Evolutionary conservation across 345 rosid species (phyloP).

Genomic region (Sapria himalayana): DNA sequence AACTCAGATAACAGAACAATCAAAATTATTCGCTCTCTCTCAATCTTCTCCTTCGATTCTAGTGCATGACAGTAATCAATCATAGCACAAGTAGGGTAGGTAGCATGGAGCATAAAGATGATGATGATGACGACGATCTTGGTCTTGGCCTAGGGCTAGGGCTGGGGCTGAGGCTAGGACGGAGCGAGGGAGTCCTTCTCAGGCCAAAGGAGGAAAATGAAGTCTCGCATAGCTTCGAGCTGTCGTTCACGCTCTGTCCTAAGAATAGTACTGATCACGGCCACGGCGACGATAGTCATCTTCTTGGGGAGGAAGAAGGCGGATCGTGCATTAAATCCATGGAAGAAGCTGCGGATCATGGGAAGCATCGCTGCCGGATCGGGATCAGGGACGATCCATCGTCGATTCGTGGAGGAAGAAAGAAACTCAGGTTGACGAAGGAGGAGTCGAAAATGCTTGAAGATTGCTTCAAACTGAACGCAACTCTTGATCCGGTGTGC

Average conservation of each 20-base stretch:
- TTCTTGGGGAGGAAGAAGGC: conserved; percentile 29
- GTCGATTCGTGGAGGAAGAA: no score
- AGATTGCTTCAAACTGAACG: conserved; percentile 18
- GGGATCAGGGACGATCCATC: conserved; percentile 31
- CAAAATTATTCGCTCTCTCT: neutral
- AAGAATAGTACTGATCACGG: conserved; percentile 15
- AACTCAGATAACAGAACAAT: neutral
- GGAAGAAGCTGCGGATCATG: conserved; percentile 34
- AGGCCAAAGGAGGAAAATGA: conserved; percentile 1
- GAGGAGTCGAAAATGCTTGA: conserved; percentile 25
- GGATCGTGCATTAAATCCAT: conserved; percentile 24
- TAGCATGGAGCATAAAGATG: conserved; percentile 11
- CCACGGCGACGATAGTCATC: conserved; percentile 24
- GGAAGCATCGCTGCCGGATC: conserved; percentile 20
- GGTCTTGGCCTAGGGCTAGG: conserved; percentile 16
- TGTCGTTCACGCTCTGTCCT: conserved; percentile 11
- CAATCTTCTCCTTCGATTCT: neutral
- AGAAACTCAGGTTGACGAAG: conserved; percentile 25
- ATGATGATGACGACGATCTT: conserved; percentile 11
- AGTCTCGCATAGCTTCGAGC: conserved; percentile 9
- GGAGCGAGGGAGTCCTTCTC: neutral
- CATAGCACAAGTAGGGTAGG: conserved; percentile 5
- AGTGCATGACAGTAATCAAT: no score
- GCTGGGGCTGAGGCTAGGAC: neutral
- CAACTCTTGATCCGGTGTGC: conserved; percentile 20